Base-by-base conservation (phyloP, 306 rosid genomes). In the Vicia villosa region DNA sequence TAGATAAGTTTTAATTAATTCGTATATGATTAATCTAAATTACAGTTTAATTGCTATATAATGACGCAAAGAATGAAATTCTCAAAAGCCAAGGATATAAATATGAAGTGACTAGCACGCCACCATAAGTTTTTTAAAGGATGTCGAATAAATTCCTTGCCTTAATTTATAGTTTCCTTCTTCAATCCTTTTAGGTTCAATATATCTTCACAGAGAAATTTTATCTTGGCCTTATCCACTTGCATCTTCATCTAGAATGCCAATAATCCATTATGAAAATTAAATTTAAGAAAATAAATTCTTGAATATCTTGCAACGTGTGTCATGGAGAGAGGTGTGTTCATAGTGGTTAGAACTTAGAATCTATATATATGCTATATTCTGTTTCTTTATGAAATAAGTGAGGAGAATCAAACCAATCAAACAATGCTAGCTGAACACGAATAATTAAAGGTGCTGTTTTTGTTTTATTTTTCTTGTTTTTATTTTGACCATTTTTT, bases 91-190 rank as follows among this genome's bases (percentile, higher is more conserved):
- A 32, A 56, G 34, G 81, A 77, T 63, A 69, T 17, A 36, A 36
- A 32, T 24, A 32, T 57, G 32, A 70, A 49, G 76, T 74, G 54
- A 69, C 63, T 70, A 52, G 68, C 74, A 71, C 52, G 77, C 81
- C 74, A 77, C 73, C 65, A 56, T 57, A 74, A 64, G 58, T 51
- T 70, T 75, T 73, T 57, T 24, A 69, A 77, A 42, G 72, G 75
- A 74, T 15, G 24, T n/a, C 21, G 83, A 75, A 69, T 77, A 70
- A 75, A 80, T 89, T 82, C 82, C 50, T 74, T 62, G 70, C 79
- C 75, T 38, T 38, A 17, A 40, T 67, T 64, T 50, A 36, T 41
- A 34, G 58, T 74, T 70, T 68, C 79, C 68, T 63, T 45, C 68
- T 71, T 64, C 74, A 47, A 46, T 42, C 69, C 62, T 65, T 59